These are phyloP conservation scores for Syzygium oleosum DNA, from an alignment of 345 rosid genomes.

Conservation along the genomic window DNA sequence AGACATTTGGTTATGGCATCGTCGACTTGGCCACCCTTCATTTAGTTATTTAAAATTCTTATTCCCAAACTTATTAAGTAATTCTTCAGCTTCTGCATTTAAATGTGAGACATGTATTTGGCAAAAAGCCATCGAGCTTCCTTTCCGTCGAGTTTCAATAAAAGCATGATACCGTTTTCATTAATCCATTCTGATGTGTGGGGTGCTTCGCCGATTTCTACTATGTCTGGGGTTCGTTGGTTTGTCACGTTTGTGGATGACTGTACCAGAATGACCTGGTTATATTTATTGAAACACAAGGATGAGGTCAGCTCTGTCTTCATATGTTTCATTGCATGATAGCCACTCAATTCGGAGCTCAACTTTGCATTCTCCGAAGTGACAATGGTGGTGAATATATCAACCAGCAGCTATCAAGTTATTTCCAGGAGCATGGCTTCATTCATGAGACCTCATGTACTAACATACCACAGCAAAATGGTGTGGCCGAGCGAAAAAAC, in stretches of 20 bases:
- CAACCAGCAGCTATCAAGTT: background rate
- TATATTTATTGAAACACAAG: background rate
- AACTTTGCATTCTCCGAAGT: background rate
- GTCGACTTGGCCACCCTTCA: background rate
- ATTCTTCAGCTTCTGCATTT: background rate
- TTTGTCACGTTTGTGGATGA: background rate
- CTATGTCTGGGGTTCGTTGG: background rate
- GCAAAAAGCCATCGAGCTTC: background rate
- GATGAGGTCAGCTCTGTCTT: background rate
- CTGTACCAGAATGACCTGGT: background rate
- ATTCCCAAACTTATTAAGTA: background rate
- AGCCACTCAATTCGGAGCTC: background rate
- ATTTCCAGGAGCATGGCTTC: background rate
- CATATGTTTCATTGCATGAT: background rate
- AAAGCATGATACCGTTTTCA: background rate
- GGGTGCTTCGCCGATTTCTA: background rate
- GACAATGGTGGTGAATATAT: background rate
- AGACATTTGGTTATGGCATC: background rate
- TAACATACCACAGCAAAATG: background rate
- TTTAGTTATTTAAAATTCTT: background rate
- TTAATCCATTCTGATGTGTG: constrained; percentile 4
- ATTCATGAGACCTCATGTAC: background rate
- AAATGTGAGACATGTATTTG: background rate
- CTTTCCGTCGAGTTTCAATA: background rate
- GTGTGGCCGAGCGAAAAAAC: background rate